Evolutionary conservation across 2,329 filamentous ascomycete genomes (phyloP), one percentile per base, ranked within the genome.

Genomic region (Neofusicoccum parvum): DNA sequence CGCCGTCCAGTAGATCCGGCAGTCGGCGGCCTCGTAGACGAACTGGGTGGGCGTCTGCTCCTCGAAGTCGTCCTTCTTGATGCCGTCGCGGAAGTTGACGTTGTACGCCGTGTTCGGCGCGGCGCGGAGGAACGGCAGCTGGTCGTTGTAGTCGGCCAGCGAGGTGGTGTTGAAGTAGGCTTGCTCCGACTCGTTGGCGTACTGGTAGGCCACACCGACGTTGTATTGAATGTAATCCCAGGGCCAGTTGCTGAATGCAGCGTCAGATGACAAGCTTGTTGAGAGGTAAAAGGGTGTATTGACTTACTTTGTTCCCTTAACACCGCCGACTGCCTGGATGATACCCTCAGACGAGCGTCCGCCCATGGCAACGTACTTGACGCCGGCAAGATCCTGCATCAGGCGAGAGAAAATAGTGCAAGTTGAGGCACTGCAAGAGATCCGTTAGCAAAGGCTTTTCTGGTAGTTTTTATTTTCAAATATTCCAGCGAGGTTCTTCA

Each of bases 321-420:
- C 83, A n/a, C 88, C 89, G n/a, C 88, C 87, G 17, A 89, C 79
- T 41, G 76, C 76, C 67, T 79, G 76, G 0, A 89, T 90, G 0
- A 84, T 82, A 3, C 77, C 78, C 0, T 79, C 70, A 11, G 78
- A 75, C 0, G 88, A 84, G 1, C 86, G 83, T 1, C 89, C 89
- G 10, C 89, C 88, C 27, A 88, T 78, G 1, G 81, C 81, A 51
- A 90, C 80, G 41, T 84, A 85, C 68, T 83, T 84, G 2, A 90
- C 83, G 23, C 83, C 82, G 37, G 79, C 80, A 65, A 81, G 78
- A 66, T 79, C 74, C 6, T 81, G 80, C 79, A 89, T 82, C 27
- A 87, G 79, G 50, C 86, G 82, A 12, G 80, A 79, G 72, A 89
- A 86, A 46, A 86, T 77, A 36, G 86, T 82, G 73, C 87, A 90